Evolutionary conservation across 163 green algal species (phyloP).

Genomic region (Volvox carteri): DNA sequence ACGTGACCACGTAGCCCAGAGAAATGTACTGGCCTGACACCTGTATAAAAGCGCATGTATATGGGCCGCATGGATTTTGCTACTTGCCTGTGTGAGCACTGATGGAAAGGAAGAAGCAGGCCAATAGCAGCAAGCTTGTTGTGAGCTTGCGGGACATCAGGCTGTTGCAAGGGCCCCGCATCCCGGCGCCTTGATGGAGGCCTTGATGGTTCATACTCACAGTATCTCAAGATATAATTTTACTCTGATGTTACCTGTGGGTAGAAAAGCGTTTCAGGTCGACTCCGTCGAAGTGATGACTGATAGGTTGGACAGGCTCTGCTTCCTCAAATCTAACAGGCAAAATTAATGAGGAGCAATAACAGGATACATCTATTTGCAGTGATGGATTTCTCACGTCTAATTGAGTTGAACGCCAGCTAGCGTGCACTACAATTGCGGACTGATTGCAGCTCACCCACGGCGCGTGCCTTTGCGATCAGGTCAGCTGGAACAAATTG

Average conservation of each 20-base stretch:
- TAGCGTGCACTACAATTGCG: too few relatives aligned
- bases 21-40: too few relatives aligned
- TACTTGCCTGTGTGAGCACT: too few relatives aligned
- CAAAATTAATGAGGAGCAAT: too few relatives aligned
- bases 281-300: neutral
- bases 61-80: too few relatives aligned
- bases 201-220: neutral
- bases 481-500: too few relatives aligned
- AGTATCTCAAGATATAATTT: neutral
- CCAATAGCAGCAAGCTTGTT: neutral
- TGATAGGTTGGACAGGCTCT: neutral
- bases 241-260: neutral
- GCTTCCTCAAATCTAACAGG: neutral
- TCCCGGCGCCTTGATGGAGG: neutral
- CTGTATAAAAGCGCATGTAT: too few relatives aligned
- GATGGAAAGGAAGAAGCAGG: neutral
- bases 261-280: neutral
- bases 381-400: too few relatives aligned
- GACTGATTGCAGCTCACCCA: too few relatives aligned
- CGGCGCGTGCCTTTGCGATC: too few relatives aligned
- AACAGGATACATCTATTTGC: too few relatives aligned
- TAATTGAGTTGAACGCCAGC: neutral
- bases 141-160: neutral
- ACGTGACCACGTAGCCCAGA: too few relatives aligned
- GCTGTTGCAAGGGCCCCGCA: neutral